A percentile compares a stretch with the other conserved stretches of the same genome.
phyloP scores from a whole-genome alignment of 331 rosid genomes.

The Quercus lobata region DNA sequence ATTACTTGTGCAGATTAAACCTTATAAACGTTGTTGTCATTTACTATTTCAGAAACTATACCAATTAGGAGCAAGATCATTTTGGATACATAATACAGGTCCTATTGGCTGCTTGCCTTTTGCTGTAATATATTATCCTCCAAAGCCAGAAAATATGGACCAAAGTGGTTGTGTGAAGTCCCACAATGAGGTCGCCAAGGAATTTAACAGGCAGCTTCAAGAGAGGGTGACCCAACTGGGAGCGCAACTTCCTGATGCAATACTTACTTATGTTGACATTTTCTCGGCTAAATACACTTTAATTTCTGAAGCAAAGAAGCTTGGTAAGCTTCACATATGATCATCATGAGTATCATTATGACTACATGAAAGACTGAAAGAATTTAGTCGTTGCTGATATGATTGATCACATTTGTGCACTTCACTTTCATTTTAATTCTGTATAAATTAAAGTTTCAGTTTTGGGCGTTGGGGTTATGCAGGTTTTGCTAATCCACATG shows the following conservation, averaged over 20 bases:
- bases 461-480: neutral
- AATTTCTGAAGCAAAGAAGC: constrained; percentile 19
- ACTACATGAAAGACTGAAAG: neutral
- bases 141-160: constrained; percentile 12
- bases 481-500: constrained; percentile 25
- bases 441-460: neutral
- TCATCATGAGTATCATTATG: neutral
- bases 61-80: constrained; percentile 23
- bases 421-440: neutral
- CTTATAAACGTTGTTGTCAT: neutral
- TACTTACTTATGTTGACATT: constrained; percentile 21
- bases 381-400: neutral
- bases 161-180: constrained; percentile 19
- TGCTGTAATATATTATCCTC: constrained; percentile 2
- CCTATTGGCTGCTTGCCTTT: constrained; percentile 27
- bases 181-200: constrained; percentile 21
- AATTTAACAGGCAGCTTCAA: constrained; percentile 22
- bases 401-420: too few relatives aligned
- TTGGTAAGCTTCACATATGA: constrained; percentile 12
- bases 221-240: constrained; percentile 4
- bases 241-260: constrained; percentile 11
- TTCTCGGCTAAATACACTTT: constrained; percentile 21
- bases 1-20: neutral
- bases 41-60: constrained; percentile 17
- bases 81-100: constrained; percentile 29